Evolutionary conservation across 441 rosid genomes (phyloP).

Genomic region (Aleurites moluccanus): DNA sequence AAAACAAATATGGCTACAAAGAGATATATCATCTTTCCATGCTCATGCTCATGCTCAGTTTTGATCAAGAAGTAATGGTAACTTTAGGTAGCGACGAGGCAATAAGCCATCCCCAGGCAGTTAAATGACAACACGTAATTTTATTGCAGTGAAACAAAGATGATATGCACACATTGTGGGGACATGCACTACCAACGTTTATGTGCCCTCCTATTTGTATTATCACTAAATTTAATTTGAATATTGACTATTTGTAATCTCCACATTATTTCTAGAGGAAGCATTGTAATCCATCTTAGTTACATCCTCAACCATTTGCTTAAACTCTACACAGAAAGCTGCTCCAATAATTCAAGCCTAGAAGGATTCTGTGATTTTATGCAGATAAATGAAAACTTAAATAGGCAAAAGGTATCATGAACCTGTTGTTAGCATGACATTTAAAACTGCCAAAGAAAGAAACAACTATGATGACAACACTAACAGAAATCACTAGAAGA

Average conservation of each 20-base stretch:
- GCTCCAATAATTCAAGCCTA: background rate
- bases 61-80: background rate
- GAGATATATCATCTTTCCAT: background rate
- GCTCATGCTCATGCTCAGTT: background rate
- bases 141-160: background rate
- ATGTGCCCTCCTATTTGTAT: background rate
- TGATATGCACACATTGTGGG: background rate
- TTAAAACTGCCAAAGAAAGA: background rate
- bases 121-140: background rate
- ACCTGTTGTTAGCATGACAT: background rate
- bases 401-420: no score
- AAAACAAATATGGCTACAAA: background rate
- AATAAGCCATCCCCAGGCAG: background rate
- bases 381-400: background rate
- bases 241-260: background rate
- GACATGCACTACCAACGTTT: background rate
- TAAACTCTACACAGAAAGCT: background rate
- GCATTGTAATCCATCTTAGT: background rate
- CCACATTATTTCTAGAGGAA: background rate
- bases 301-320: background rate
- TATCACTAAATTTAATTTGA: background rate
- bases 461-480: background rate
- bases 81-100: background rate
- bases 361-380: background rate
- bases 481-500: background rate